Evolutionary conservation across 805 yeast genomes (phyloP).

Genomic region (Huiozyma naganishii): DNA sequence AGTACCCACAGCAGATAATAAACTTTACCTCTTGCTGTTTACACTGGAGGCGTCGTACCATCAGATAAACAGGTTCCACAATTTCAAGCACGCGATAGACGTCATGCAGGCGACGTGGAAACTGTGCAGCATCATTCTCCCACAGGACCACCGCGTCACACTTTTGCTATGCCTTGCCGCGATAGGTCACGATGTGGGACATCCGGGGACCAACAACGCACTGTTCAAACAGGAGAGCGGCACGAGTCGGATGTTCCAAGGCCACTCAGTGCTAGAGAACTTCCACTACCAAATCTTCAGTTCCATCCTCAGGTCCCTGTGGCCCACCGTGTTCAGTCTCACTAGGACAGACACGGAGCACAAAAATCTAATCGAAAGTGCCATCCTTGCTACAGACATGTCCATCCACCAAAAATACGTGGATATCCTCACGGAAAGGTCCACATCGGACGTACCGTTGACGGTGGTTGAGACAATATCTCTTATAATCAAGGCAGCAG

Average conservation of each 20-base stretch:
- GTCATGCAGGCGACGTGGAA: conserved; percentile 84
- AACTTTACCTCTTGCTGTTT: conserved; percentile 48
- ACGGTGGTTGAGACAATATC: conserved; percentile 39
- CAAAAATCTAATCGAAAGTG: conserved; percentile 12
- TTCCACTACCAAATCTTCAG: conserved; percentile 65
- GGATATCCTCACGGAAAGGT: conserved; percentile 30
- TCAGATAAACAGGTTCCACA: conserved; percentile 84
- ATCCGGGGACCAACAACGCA: conserved; percentile 88
- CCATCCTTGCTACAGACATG: conserved; percentile 86
- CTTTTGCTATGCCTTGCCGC: conserved; percentile 67
- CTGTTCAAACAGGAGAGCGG: conserved; percentile 55
- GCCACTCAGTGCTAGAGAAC: conserved; percentile 67
- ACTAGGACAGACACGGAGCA: conserved; percentile 1
- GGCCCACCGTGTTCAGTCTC: conserved; percentile 32
- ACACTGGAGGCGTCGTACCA: conserved; percentile 70
- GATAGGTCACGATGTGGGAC: conserved; percentile 91
- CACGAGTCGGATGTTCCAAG: conserved; percentile 49
- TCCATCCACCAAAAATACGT: conserved; percentile 72
- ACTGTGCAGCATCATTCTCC: conserved; percentile 27
- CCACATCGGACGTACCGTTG: conserved; percentile 13
- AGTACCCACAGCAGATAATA: conserved; percentile 29
- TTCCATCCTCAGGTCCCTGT: conserved; percentile 38
- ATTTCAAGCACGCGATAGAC: conserved; percentile 91
- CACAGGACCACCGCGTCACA: conserved; percentile 32
- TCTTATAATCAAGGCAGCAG: conserved; percentile 84